A percentile compares a stretch with the other conserved stretches of the same genome.
These are phyloP conservation scores for Solanum pinnatisectum DNA, from an alignment of 257 asterid species.

Conservation along the genomic window DNA sequence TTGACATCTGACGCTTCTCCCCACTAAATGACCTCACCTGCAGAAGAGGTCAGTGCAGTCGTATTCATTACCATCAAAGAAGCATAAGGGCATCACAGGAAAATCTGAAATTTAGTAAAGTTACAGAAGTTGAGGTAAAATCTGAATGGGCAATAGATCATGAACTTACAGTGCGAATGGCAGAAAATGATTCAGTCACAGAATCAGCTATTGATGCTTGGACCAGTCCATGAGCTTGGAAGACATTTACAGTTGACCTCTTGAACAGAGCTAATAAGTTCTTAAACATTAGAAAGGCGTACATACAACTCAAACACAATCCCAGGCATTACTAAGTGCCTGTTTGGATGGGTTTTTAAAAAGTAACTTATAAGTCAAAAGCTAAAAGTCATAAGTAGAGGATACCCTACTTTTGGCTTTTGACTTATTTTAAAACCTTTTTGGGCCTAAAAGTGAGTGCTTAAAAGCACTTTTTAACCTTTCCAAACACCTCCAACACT, in stretches of 20 bases:
- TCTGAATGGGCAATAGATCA: not conserved
- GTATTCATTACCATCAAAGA: not conserved
- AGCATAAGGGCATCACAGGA: not conserved
- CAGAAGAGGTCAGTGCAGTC: constrained; percentile 5
- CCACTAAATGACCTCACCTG: constrained; percentile 97
- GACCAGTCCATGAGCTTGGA: constrained; percentile 87
- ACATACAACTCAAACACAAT: not conserved
- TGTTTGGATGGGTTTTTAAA: not conserved
- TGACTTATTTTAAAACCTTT: not conserved
- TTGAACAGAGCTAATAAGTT: constrained; percentile 65
- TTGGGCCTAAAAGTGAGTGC: not conserved
- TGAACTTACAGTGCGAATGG: constrained; percentile 85
- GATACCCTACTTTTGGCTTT: not conserved
- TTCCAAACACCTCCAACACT: not conserved
- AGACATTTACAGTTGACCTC: constrained; percentile 82
- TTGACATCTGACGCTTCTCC: constrained; percentile 87
- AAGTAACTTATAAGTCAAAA: not conserved
- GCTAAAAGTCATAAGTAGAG: not conserved
- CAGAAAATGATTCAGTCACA: constrained; percentile 75
- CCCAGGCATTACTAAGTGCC: not conserved
- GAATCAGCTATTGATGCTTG: constrained; percentile 91
- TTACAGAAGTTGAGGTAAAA: not conserved
- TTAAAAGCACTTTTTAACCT: not conserved
- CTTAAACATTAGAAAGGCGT: constrained; percentile 5
- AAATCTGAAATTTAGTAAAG: not conserved